A percentile compares a stretch with the other conserved stretches of the same genome.
These are phyloP conservation scores for Candida multigemmis DNA, from an alignment of 805 yeast species.

Conservation along the genomic window DNA sequence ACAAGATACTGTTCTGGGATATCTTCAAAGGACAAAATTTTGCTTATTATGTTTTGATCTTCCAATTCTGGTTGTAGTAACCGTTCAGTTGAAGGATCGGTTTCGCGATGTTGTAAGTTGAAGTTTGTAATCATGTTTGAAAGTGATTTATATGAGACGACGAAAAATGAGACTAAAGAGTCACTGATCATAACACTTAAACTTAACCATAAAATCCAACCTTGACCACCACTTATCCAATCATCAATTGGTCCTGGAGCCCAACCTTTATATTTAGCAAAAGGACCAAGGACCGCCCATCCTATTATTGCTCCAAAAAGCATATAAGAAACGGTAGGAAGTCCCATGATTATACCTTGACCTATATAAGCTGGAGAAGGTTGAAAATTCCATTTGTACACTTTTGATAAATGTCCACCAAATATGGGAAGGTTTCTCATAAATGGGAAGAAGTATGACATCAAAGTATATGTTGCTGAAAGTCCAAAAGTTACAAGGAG, in stretches of 20 bases:
- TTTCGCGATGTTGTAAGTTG: not conserved
- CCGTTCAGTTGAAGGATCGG: conserved; percentile 3
- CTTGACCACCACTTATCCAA: conserved; percentile 92
- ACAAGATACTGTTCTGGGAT: conserved; percentile 34
- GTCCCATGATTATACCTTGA: conserved; percentile 96
- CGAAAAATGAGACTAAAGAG: conserved; percentile 70
- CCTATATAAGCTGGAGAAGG: conserved; percentile 98
- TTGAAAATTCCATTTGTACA: conserved; percentile 79
- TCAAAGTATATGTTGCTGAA: conserved; percentile 65
- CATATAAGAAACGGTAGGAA: conserved; percentile 87
- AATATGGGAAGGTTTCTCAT: conserved; percentile 66
- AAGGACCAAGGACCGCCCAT: conserved; percentile 87
- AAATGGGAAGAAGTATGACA: conserved; percentile 66
- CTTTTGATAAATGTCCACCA: conserved; percentile 51
- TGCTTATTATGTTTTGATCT: conserved; percentile 1
- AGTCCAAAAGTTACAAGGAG: conserved; percentile 52
- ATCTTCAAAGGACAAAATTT: not conserved
- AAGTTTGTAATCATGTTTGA: not conserved
- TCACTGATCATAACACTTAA: conserved; percentile 92
- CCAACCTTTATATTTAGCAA: conserved; percentile 67
- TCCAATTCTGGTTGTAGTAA: not conserved
- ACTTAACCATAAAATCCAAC: conserved; percentile 95
- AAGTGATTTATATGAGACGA: conserved; percentile 43
- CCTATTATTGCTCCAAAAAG: conserved; percentile 82
- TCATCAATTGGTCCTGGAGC: conserved; percentile 85